phyloP scores from a whole-genome alignment of 1,284 basidiomycete species.

The Sanghuangporus baumii region DNA sequence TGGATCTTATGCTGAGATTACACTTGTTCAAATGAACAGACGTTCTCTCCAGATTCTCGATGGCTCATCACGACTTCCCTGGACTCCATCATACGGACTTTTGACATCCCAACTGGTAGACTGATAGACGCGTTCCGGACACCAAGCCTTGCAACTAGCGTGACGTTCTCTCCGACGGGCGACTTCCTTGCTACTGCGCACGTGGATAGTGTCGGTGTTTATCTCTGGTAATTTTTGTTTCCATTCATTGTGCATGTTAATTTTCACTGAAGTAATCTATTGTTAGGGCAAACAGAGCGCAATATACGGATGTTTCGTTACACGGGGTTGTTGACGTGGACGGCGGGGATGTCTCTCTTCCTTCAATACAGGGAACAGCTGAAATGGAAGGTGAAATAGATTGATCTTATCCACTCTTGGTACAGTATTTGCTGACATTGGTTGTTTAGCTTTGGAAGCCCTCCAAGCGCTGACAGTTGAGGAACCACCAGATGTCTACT shows the following conservation, averaged over 20 bases:
- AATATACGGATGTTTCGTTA: slow-evolving; percentile 84
- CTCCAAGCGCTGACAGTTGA: slow-evolving; percentile 48
- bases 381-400: slow-evolving; percentile 58
- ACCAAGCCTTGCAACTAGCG: slow-evolving; percentile 82
- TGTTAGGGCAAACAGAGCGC: slow-evolving; percentile 87
- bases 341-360: slow-evolving; percentile 64
- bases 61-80: slow-evolving; percentile 89
- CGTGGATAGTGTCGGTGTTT: slow-evolving; percentile 90
- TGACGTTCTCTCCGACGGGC: slow-evolving; percentile 91
- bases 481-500: slow-evolving; percentile 66
- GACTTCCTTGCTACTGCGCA: slow-evolving; percentile 97
- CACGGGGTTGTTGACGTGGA: slow-evolving; percentile 77
- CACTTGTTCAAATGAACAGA: slow-evolving; percentile 36
- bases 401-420: not conserved
- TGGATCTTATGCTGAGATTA: not conserved
- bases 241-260: not conserved
- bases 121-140: slow-evolving; percentile 92
- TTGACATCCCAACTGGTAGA: slow-evolving; percentile 90
- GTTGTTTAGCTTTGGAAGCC: slow-evolving; percentile 53
- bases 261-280: not conserved
- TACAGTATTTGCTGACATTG: not conserved
- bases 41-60: slow-evolving; percentile 90
- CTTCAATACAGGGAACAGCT: slow-evolving; percentile 76
- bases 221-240: slow-evolving; percentile 66
- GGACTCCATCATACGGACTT: slow-evolving; percentile 92